Evolutionary conservation across 225 moss, liverwort and hornwort species (phyloP).

Genomic region (Thuidium tamariscinum): DNA sequence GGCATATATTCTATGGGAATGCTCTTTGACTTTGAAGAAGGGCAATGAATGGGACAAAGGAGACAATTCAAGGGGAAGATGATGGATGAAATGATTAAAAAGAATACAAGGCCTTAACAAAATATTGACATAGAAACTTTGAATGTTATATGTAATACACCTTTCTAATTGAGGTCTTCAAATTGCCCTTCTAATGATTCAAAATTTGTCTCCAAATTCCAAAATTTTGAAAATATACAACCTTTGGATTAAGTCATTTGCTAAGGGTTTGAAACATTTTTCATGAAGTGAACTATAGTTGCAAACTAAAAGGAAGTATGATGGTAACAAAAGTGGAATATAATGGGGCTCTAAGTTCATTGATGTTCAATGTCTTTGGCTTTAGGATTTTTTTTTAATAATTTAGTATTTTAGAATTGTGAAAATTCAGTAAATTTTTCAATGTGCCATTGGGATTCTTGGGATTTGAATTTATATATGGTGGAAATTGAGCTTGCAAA

Average conservation of each 20-base stretch:
- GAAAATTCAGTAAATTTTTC: background rate
- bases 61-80: accelerated
- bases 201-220: background rate
- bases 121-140: background rate
- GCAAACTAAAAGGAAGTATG: too few relatives aligned
- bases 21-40: background rate
- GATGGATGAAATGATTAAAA: background rate
- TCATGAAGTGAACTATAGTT: accelerated
- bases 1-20: background rate
- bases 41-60: background rate
- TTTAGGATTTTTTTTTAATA: too few relatives aligned
- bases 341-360: too few relatives aligned
- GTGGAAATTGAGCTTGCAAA: background rate
- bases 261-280: background rate
- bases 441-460: accelerated
- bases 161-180: background rate
- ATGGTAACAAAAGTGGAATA: too few relatives aligned
- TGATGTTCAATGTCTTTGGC: too few relatives aligned
- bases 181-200: background rate
- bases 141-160: background rate
- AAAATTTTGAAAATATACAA: background rate
- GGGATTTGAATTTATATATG: background rate
- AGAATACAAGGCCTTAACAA: background rate
- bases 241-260: background rate
- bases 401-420: too few relatives aligned